Base-by-base conservation (phyloP, 1,284 basidiomycete genomes). In the Trametes polyzona region DNA sequence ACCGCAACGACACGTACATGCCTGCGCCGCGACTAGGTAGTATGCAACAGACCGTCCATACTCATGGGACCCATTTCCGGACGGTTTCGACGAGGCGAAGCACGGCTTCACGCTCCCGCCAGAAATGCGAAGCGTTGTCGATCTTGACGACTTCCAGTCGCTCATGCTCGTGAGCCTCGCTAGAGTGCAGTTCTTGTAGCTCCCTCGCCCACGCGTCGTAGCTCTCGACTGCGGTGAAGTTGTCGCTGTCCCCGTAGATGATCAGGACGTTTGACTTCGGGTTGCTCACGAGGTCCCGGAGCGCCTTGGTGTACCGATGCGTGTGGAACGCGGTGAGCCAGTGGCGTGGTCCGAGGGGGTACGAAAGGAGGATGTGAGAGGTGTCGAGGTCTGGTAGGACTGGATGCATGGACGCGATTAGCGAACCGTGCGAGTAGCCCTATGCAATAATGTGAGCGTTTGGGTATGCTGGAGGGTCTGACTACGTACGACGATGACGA, bases 351-450 rank as follows among this genome's bases (percentile, higher is more conserved):
- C 86, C 83, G 7, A 93, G 74, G 0, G 92, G 92, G 65, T 93
- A 93, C 0, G 90, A 92, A 21, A 94, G 70, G 35, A 94, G 72
- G 44, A 93, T 75, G 68, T 92, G 86, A 10, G 79, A 81, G 0
- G 83, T 86, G 62, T 74, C 76, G 47, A 88, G 68, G 16, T 76
- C 74, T 0, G 75, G 69, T 2, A 81, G 71, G 16, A 80, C 68
- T 1, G 87, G 84, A 57, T 84, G 83, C 50, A 86, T 71, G 2
- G 87, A 88, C 1, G 83, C 81, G 32, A 90, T 84, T 23, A 94
- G 76, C 1, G 88, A 83, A 3, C 92, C 92, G 76, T 91, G 78
- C 4, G 92, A 93, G 71, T 94, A 93, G 1, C 90, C 90, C 90
- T 92, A 57, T 11, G 19, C 1, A 16, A 2, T 16, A 3, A 3